Percentiles rank a stretch among this genome's conserved stretches.
These are phyloP conservation scores for Blastobotrys buckinghamii DNA, from an alignment of 1,139 yeast genomes.

Conservation along the genomic window DNA sequence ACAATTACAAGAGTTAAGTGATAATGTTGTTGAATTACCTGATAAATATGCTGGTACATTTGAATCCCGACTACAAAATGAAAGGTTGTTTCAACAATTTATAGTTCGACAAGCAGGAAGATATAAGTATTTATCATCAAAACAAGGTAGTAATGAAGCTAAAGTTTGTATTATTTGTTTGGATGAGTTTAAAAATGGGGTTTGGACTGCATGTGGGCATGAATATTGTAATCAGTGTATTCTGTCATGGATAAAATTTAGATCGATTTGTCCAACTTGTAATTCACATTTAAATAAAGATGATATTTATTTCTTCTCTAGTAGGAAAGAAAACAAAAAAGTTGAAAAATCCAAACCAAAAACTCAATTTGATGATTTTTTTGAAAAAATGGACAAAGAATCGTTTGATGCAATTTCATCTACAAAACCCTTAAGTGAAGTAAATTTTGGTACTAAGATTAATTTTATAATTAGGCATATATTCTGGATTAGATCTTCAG, in stretches of 20 bases:
- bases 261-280: constrained; percentile 71
- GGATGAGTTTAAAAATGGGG: constrained; percentile 60
- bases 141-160: constrained; percentile 28
- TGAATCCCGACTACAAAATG: constrained; percentile 17
- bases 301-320: constrained; percentile 48
- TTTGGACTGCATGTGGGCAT: constrained; percentile 85
- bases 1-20: constrained; percentile 80
- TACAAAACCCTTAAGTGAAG: background rate
- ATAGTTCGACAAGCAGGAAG: constrained; percentile 32
- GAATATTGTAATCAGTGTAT: constrained; percentile 78
- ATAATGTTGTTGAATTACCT: constrained; percentile 46
- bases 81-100: constrained; percentile 13
- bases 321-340: too few species aligned
- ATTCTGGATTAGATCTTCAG: constrained; percentile 48
- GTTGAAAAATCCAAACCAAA: too few species aligned
- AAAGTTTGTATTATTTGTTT: constrained; percentile 73
- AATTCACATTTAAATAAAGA: constrained; percentile 42
- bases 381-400: background rate
- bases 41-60: constrained; percentile 14
- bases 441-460: constrained; percentile 59
- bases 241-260: constrained; percentile 58
- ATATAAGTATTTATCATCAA: constrained; percentile 52
- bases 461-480: constrained; percentile 76
- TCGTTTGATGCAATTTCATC: background rate
- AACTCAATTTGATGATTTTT: too few species aligned